Conservation (phyloP, 225 moss, liverwort and hornwort species). For the Asterella californica region DNA sequence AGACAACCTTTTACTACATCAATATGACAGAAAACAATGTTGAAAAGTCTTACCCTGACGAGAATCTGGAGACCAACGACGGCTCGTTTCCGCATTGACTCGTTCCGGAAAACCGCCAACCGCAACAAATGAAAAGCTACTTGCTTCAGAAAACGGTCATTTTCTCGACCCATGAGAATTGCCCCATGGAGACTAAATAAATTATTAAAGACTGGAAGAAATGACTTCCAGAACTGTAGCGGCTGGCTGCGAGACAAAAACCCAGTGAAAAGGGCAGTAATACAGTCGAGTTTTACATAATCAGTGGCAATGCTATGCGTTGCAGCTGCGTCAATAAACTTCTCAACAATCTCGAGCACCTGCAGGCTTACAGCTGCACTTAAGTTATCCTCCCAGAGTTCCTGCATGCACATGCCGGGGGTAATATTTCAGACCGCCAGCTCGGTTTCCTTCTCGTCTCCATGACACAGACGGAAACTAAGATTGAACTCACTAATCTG, state of each 20-base stretch:
- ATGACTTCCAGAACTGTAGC: slow-evolving; percentile 88
- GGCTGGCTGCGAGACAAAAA: slow-evolving; percentile 87
- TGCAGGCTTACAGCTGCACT: slow-evolving; percentile 85
- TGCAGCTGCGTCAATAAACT: slow-evolving; percentile 77
- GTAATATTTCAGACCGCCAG: neutral
- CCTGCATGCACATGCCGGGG: slow-evolving; percentile 41
- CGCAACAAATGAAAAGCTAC: slow-evolving; percentile 88
- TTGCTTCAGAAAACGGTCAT: slow-evolving; percentile 96
- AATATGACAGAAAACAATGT: neutral
- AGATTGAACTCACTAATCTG: too few relatives aligned
- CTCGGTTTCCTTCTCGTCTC: neutral
- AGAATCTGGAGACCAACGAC: slow-evolving; percentile 93
- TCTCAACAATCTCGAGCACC: slow-evolving; percentile 73
- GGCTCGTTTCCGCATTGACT: slow-evolving; percentile 86
- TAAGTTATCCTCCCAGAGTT: slow-evolving; percentile 95
- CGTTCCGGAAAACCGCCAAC: slow-evolving; percentile 88
- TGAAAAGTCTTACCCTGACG: slow-evolving; percentile 60
- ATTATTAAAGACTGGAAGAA: slow-evolving; percentile 78
- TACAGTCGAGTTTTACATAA: slow-evolving; percentile 80
- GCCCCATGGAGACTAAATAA: slow-evolving; percentile 73
- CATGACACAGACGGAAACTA: neutral
- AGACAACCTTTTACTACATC: neutral
- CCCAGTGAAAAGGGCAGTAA: slow-evolving; percentile 77
- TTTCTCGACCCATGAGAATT: slow-evolving; percentile 88
- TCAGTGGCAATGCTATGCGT: slow-evolving; percentile 74